These are phyloP conservation scores for Zangia roseola DNA, from an alignment of 768 basidiomycete species.

Conservation along the genomic window DNA sequence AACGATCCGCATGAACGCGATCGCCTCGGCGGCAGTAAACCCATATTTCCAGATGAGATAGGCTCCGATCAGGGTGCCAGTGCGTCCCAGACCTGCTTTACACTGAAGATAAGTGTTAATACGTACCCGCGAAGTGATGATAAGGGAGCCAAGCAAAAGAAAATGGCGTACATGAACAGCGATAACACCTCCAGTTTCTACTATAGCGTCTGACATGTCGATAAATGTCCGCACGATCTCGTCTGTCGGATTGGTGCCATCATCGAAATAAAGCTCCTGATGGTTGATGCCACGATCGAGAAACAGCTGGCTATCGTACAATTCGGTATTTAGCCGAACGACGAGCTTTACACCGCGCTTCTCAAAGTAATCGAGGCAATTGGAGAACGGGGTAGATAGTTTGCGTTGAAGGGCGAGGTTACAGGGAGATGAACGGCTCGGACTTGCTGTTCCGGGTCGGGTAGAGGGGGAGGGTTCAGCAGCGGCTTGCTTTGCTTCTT, in stretches of 20 bases:
- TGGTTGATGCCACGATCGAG: constrained; percentile 84
- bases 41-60: constrained; percentile 99
- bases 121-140: constrained; percentile 14
- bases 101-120: constrained; percentile 52
- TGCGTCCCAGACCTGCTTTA: constrained; percentile 95
- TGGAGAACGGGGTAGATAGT: constrained; percentile 76
- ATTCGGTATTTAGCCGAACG: constrained; percentile 88
- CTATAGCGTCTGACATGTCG: constrained; percentile 73
- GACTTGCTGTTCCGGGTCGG: constrained; percentile 24
- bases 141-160: constrained; percentile 5
- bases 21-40: constrained; percentile 93
- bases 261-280: constrained; percentile 93
- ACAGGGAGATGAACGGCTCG: constrained; percentile 27
- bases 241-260: constrained; percentile 96
- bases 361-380: constrained; percentile 93
- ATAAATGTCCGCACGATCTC: constrained; percentile 94
- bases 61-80: constrained; percentile 95
- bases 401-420: constrained; percentile 72
- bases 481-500: constrained; percentile 51
- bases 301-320: constrained; percentile 84
- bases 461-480: constrained; percentile 26
- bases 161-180: constrained; percentile 75
- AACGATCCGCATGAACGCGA: constrained; percentile 97
- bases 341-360: constrained; percentile 85
- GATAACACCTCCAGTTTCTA: constrained; percentile 77